phyloP scores from a whole-genome alignment of 768 basidiomycete genomes.

The Candolleomyces eurysporus region DNA sequence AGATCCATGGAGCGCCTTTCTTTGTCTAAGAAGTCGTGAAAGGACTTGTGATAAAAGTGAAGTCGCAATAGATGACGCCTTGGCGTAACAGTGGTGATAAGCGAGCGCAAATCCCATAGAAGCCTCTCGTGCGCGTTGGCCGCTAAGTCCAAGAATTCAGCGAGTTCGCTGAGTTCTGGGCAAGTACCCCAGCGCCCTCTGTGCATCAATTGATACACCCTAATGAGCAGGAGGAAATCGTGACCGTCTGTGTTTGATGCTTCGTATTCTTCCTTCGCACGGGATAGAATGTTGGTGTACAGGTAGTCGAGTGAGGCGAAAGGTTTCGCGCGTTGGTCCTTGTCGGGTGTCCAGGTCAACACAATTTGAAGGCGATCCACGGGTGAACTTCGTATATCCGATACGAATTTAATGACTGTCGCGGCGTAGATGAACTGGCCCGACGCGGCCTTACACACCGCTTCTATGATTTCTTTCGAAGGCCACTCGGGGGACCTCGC shows the following conservation, averaged over 20 bases:
- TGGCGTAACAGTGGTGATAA: background rate
- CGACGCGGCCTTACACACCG: constrained; percentile 9
- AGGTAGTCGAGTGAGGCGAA: constrained; percentile 7
- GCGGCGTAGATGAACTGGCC: constrained; percentile 15
- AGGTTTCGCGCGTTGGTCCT: too few species aligned
- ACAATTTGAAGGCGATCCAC: background rate
- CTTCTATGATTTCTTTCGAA: background rate
- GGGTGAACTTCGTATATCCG: constrained; percentile 9
- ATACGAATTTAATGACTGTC: constrained; percentile 11
- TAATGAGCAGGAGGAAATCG: background rate
- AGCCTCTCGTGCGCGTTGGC: background rate
- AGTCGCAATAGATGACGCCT: background rate
- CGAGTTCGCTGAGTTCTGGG: too few species aligned
- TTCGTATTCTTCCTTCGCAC: background rate
- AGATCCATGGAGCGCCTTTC: background rate
- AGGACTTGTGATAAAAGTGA: background rate
- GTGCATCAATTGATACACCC: background rate
- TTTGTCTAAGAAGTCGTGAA: background rate
- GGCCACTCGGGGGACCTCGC: constrained; percentile 9
- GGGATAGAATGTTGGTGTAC: constrained; percentile 3
- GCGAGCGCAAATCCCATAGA: background rate
- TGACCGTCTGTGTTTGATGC: background rate
- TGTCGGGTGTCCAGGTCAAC: background rate
- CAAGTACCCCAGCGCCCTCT: too few species aligned
- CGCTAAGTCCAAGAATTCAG: background rate